These are phyloP conservation scores for Drosera capensis DNA, from an alignment of 148 eudicot species.

Conservation along the genomic window DNA sequence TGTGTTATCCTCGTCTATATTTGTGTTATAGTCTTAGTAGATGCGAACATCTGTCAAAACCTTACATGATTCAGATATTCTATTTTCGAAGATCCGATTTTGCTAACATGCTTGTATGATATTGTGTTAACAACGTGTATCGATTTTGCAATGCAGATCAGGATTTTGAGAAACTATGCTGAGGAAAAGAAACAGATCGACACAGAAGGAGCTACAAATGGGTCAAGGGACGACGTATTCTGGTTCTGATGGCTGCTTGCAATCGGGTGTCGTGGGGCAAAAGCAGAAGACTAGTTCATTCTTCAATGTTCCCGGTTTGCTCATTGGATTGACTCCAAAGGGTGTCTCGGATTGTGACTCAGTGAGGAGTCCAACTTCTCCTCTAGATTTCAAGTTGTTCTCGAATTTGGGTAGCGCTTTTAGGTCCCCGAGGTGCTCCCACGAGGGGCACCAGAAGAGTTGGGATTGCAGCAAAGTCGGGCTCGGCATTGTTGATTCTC, in stretches of 20 bases:
- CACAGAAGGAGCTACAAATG: constrained; percentile 53
- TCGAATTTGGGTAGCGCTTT: constrained; percentile 46
- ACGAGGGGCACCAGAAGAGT: constrained; percentile 30
- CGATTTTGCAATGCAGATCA: constrained; percentile 1
- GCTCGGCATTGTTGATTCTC: constrained; percentile 64
- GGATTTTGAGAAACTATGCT: constrained; percentile 25
- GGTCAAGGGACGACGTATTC: constrained; percentile 35
- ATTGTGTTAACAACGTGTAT: background rate
- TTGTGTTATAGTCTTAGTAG: no score
- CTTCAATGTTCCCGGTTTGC: constrained; percentile 51
- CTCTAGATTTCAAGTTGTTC: constrained; percentile 75
- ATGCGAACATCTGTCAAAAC: no score
- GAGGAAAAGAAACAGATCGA: constrained; percentile 60
- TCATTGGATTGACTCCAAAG: constrained; percentile 60
- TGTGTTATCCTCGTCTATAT: no score
- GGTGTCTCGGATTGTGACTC: constrained; percentile 59
- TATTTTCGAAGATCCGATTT: background rate
- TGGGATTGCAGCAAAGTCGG: constrained; percentile 77
- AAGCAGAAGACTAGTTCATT: constrained; percentile 59
- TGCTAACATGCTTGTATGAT: background rate
- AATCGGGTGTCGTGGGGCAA: constrained; percentile 25
- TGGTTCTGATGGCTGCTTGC: constrained; percentile 26
- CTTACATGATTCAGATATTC: background rate
- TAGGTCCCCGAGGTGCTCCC: constrained; percentile 37
- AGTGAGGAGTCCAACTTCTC: constrained; percentile 87